A percentile compares a stretch with the other conserved stretches of the same genome.
These are phyloP conservation scores for Fusarium kyushuense DNA, from an alignment of 2,329 filamentous ascomycete genomes.

Conservation along the genomic window DNA sequence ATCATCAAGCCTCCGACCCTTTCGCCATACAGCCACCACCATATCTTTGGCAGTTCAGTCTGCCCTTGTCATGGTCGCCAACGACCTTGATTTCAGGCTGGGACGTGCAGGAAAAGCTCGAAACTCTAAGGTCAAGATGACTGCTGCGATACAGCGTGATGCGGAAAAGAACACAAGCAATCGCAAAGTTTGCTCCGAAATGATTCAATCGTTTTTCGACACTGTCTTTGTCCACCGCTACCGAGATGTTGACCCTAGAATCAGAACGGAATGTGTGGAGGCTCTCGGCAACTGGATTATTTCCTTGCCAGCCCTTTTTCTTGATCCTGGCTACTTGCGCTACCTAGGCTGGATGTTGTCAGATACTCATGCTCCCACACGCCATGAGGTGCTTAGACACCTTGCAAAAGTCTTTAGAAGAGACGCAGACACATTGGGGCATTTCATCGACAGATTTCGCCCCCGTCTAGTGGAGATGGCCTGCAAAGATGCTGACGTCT, in stretches of 20 bases:
- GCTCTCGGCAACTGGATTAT: conserved; percentile 91
- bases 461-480: conserved; percentile 92
- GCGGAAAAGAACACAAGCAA: conserved; percentile 77
- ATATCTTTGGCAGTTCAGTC: conserved; percentile 84
- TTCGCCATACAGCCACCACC: conserved; percentile 92
- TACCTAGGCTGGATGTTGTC: conserved; percentile 97
- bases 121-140: conserved; percentile 81
- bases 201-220: conserved; percentile 89
- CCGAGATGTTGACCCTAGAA: conserved; percentile 90
- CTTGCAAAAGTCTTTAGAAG: conserved; percentile 83
- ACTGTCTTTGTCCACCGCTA: conserved; percentile 96
- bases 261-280: conserved; percentile 88
- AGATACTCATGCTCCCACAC: conserved; percentile 78
- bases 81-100: conserved; percentile 76
- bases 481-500: conserved; percentile 82
- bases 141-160: conserved; percentile 78
- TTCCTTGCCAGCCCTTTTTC: conserved; percentile 85
- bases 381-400: conserved; percentile 89
- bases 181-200: conserved; percentile 75
- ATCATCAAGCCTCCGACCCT: conserved; percentile 86
- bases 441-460: conserved; percentile 94
- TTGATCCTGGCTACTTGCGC: conserved; percentile 89
- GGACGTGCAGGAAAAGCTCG: conserved; percentile 83
- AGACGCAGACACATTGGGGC: conserved; percentile 84
- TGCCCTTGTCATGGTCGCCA: conserved; percentile 79